Conservation (phyloP, 371 early-diverging fungal species). For the Mucor irregularis region DNA sequence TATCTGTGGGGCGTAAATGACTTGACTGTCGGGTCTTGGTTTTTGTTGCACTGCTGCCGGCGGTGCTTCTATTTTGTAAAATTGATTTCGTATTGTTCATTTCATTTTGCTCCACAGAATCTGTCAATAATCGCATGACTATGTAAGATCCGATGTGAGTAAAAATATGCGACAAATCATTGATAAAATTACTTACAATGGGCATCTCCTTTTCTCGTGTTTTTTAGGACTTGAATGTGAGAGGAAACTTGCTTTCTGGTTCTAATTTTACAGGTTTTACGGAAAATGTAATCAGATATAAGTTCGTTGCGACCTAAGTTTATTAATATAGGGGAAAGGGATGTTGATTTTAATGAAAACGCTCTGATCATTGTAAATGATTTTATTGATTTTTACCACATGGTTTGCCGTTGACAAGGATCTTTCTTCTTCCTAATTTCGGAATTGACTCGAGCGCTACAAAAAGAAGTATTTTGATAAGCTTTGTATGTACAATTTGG, state of each 20-base stretch:
- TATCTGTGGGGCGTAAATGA: too few relatives aligned
- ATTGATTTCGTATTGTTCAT: background rate
- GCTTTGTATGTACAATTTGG: background rate
- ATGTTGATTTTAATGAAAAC: background rate
- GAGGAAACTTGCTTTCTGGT: constrained; percentile 82
- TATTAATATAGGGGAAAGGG: background rate
- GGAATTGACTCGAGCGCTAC: constrained; percentile 15
- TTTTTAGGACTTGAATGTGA: constrained; percentile 79
- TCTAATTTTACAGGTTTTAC: constrained; percentile 63
- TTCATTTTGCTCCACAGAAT: constrained; percentile 40
- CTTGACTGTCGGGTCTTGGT: too few relatives aligned
- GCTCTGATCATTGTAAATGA: background rate
- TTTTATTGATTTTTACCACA: constrained; percentile 34
- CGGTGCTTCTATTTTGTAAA: background rate
- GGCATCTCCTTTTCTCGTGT: constrained; percentile 65
- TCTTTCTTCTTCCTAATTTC: constrained; percentile 48
- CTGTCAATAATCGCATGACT: constrained; percentile 53
- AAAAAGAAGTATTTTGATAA: background rate
- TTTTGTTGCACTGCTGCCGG: background rate
- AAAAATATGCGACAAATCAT: background rate
- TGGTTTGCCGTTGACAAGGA: constrained; percentile 58
- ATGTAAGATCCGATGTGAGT: background rate
- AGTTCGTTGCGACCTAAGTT: constrained; percentile 72
- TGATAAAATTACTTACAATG: constrained; percentile 35
- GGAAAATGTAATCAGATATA: constrained; percentile 74